Evolutionary conservation across 306 rosid species (phyloP).

Genomic region (Crotalaria pallida): DNA sequence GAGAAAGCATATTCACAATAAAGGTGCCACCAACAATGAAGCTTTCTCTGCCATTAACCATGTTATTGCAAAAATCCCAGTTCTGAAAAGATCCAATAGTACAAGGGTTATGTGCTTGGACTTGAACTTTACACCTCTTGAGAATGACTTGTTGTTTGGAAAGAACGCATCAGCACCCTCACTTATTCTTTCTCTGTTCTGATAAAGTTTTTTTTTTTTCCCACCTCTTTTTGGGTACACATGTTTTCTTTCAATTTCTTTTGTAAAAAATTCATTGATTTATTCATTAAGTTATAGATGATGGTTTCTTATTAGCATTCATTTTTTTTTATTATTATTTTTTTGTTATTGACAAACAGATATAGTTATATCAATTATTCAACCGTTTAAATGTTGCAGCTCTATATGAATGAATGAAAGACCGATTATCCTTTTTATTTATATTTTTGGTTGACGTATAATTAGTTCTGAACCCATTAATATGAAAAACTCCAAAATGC

Average conservation of each 20-base stretch:
- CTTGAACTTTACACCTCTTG: conserved; percentile 65
- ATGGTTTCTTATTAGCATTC: too few species aligned
- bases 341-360: neutral
- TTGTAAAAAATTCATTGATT: conserved; percentile 9
- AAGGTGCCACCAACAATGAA: conserved; percentile 17
- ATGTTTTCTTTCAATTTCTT: conserved; percentile 19
- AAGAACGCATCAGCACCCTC: conserved; percentile 20
- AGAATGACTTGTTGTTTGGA: conserved; percentile 59
- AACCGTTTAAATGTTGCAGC: too few species aligned
- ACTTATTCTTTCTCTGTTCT: conserved; percentile 4
- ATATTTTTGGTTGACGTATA: too few species aligned
- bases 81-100: conserved; percentile 52
- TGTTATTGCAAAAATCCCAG: conserved; percentile 32
- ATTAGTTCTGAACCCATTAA: too few species aligned
- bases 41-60: conserved; percentile 15
- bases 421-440: neutral
- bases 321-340: too few species aligned
- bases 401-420: too few species aligned
- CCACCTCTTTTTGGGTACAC: neutral
- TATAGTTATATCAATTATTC: neutral
- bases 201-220: neutral
- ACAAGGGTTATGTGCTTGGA: conserved; percentile 45
- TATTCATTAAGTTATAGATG: neutral
- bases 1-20: conserved; percentile 46
- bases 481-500: too few species aligned